A percentile compares a stretch with the other conserved stretches of the same genome.
Conservation (phyloP, 345 rosid genomes). For the Pistacia atlantica region DNA sequence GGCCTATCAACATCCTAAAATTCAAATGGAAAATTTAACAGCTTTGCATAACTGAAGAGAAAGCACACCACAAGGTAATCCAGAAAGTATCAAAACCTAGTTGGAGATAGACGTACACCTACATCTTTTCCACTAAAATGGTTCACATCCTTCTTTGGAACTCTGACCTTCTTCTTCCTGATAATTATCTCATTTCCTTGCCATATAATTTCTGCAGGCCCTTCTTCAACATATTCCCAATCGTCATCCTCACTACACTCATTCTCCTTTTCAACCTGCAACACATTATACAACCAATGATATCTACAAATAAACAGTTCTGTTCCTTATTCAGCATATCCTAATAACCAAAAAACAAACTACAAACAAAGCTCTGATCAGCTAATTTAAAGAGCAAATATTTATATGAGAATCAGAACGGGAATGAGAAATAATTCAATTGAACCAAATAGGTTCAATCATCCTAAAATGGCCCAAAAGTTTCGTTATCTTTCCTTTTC, state of each 20-base stretch:
- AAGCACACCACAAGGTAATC: background rate
- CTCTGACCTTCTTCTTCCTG: constrained; percentile 74
- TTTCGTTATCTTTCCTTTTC: background rate
- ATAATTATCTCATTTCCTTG: constrained; percentile 88
- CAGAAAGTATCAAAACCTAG: background rate
- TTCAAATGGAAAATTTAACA: constrained; percentile 12
- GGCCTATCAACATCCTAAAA: constrained; percentile 75
- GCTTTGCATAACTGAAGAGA: constrained; percentile 8
- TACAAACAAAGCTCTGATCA: too few relatives aligned
- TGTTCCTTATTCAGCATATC: background rate
- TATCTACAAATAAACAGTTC: background rate
- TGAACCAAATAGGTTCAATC: background rate
- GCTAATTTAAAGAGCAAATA: too few relatives aligned
- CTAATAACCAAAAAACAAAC: too few relatives aligned
- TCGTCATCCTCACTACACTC: constrained; percentile 56
- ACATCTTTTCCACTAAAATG: constrained; percentile 51
- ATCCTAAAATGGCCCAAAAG: background rate
- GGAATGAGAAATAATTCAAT: background rate
- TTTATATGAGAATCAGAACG: background rate
- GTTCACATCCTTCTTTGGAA: constrained; percentile 53
- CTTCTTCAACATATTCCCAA: constrained; percentile 86
- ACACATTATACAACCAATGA: constrained; percentile 9
- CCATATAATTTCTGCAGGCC: constrained; percentile 91
- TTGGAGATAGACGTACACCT: constrained; percentile 5
- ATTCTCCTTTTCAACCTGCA: constrained; percentile 48